These are phyloP conservation scores for Peltaster fructicola DNA, from an alignment of 2,329 filamentous ascomycete species.

Conservation along the genomic window DNA sequence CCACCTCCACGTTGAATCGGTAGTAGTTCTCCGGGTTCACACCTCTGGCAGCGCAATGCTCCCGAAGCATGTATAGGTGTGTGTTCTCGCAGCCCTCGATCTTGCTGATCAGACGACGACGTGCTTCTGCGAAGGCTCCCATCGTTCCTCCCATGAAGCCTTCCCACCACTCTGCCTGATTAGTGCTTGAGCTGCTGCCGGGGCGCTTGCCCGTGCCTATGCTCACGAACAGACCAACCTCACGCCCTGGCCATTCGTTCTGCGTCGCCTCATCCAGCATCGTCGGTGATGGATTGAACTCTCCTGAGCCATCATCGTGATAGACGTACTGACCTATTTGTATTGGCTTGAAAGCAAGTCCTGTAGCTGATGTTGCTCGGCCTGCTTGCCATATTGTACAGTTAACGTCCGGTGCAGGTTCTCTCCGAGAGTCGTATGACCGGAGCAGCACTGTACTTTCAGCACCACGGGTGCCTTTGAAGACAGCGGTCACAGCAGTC, in stretches of 20 bases:
- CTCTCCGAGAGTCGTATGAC: slow-evolving; percentile 88
- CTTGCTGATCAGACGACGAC: slow-evolving; percentile 67
- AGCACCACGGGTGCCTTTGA: slow-evolving; percentile 59
- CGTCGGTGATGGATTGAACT: slow-evolving; percentile 76
- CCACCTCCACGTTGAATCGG: slow-evolving; percentile 89
- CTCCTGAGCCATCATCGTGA: slow-evolving; percentile 78
- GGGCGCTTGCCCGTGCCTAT: slow-evolving; percentile 83
- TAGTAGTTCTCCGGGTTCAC: slow-evolving; percentile 86
- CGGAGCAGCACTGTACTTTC: slow-evolving; percentile 52
- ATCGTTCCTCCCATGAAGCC: slow-evolving; percentile 54
- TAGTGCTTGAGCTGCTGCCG: slow-evolving; percentile 45
- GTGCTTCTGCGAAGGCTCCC: slow-evolving; percentile 81
- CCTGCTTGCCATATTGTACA: slow-evolving; percentile 97
- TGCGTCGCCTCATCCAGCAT: slow-evolving; percentile 76
- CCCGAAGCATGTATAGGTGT: slow-evolving; percentile 68
- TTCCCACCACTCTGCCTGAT: slow-evolving; percentile 73
- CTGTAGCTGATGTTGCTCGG: slow-evolving; percentile 79
- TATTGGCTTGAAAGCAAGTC: slow-evolving; percentile 88
- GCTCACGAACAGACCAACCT: slow-evolving; percentile 81
- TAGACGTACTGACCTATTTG: slow-evolving; percentile 86
- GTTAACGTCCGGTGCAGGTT: slow-evolving; percentile 77
- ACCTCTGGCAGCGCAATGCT: slow-evolving; percentile 52
- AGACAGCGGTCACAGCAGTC: slow-evolving; percentile 78
- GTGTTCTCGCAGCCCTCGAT: slow-evolving; percentile 91
- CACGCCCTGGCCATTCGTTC: slow-evolving; percentile 89